Evolutionary conservation across 805 yeast genomes (phyloP), one percentile per base, ranked within the genome.

Genomic region (Alloascoidea africana): DNA sequence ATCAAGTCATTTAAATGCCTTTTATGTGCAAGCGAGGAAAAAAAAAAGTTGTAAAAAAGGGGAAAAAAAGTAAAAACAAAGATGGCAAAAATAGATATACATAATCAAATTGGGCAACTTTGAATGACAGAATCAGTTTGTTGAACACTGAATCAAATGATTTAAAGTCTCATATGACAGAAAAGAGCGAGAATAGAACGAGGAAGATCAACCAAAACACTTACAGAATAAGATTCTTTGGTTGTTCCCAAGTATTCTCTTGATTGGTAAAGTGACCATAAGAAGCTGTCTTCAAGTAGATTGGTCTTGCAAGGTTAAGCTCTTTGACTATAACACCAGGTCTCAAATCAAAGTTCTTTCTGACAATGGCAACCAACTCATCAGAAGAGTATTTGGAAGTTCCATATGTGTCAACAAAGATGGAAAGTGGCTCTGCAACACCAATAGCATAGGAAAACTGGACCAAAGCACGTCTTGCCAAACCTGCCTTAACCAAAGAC

Each of bases 261-360:
- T 89, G 99, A 81, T 91, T 84, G 60, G 99, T 91, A 83, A 91
- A 91, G 70, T 91, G 99, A 62, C 99, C 99, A 66, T 91, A 89
- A 41, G 95, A 81, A 55, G 99, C 99, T 54, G 99, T 91, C 80
- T 89, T 82, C 72, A 85, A 76, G 76, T 91, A 91, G 66, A 91
- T 91, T 65, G 99, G 99, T 70, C 96, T 85, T 48, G 98, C 98
- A 60, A 91, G 76, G 62, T 91, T 91, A 58, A 91, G 77, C 64
- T 87, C 96, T 65, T 69, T 84, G 60, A 91, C 99, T 64, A 91
- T 76, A 53, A 82, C 91, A 84, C 99, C 99, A 47, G 99, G 99
- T 76, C 98, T 89, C 62, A 91, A 74, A 67, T 91, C 97, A 58
- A 91, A 91, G 82, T 91, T 91, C 67, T 82, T 76, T 62, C 75